Percentiles rank a stretch among this genome's conserved stretches.
Evolutionary conservation across 805 yeast genomes (phyloP).

Genomic region (Barnettozyma wickerhamii): DNA sequence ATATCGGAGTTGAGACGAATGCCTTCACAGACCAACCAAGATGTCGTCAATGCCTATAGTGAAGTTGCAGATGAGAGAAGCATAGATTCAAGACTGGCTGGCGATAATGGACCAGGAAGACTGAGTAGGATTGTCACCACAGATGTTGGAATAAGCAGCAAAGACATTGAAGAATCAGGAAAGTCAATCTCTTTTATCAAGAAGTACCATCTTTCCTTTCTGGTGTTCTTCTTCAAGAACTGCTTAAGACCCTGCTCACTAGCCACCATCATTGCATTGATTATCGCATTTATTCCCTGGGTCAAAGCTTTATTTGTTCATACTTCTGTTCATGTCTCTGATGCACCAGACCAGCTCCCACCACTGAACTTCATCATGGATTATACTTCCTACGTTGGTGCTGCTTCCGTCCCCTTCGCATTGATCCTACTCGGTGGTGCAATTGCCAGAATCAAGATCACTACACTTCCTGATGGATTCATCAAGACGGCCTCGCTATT

Average conservation of each 20-base stretch:
- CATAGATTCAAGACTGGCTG: not conserved
- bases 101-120: constrained; percentile 4
- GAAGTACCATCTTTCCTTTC: constrained; percentile 27
- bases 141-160: constrained; percentile 14
- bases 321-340: constrained; percentile 43
- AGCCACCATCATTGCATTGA: constrained; percentile 59
- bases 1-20: constrained; percentile 7
- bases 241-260: constrained; percentile 67
- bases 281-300: constrained; percentile 80
- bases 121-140: constrained; percentile 14
- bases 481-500: constrained; percentile 58
- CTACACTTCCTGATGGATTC: constrained; percentile 53
- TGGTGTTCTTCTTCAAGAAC: constrained; percentile 38
- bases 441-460: constrained; percentile 55
- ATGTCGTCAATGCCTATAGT: constrained; percentile 41
- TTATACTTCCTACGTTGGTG: constrained; percentile 71
- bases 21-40: constrained; percentile 38
- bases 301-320: constrained; percentile 60
- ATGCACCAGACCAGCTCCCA: constrained; percentile 81
- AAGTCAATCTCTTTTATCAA: constrained; percentile 6
- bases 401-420: constrained; percentile 85
- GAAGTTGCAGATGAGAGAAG: constrained; percentile 2
- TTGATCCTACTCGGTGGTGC: constrained; percentile 78
- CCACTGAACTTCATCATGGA: constrained; percentile 83
- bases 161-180: constrained; percentile 15